Conservation (phyloP, 2,329 filamentous ascomycete genomes). For the Tolypocladium cylindrosporum region DNA sequence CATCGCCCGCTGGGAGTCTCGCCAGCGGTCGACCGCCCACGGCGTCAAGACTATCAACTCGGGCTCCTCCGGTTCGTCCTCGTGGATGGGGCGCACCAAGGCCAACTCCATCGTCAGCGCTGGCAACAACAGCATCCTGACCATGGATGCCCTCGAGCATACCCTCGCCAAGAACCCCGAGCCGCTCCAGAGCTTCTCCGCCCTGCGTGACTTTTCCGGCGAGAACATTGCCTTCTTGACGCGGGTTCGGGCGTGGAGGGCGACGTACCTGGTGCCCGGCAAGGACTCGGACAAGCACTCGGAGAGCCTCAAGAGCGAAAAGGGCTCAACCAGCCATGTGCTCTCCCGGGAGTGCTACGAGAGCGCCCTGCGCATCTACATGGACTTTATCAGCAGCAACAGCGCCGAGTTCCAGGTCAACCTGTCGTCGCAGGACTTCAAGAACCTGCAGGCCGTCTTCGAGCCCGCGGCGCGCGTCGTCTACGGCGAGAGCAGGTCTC, state of each 20-base stretch:
- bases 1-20: slow-evolving; percentile 37
- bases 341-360: slow-evolving; percentile 42
- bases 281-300: slow-evolving; percentile 11
- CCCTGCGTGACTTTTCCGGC: slow-evolving; percentile 53
- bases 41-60: slow-evolving; percentile 22
- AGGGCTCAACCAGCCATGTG: slow-evolving; percentile 6
- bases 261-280: slow-evolving; percentile 13
- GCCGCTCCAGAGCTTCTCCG: slow-evolving; percentile 51
- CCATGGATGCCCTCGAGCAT: slow-evolving; percentile 51
- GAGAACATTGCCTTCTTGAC: slow-evolving; percentile 60
- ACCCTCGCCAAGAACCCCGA: slow-evolving; percentile 45
- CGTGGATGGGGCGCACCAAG: slow-evolving; percentile 26
- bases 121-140: slow-evolving; percentile 36
- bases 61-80: slow-evolving; percentile 22
- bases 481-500: slow-evolving; percentile 25
- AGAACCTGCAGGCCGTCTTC: slow-evolving; percentile 45
- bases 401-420: slow-evolving; percentile 60
- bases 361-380: slow-evolving; percentile 49
- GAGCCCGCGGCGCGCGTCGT: slow-evolving; percentile 39
- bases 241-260: slow-evolving; percentile 35
- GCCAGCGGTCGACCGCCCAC: slow-evolving; percentile 21
- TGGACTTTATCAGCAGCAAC: slow-evolving; percentile 47
- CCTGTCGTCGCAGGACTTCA: slow-evolving; percentile 46
- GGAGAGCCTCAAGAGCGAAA: slow-evolving; percentile 7
- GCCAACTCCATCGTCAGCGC: slow-evolving; percentile 20